Conservation (phyloP, 1,139 yeast genomes). For the Saccharomyces hybrid region DNA sequence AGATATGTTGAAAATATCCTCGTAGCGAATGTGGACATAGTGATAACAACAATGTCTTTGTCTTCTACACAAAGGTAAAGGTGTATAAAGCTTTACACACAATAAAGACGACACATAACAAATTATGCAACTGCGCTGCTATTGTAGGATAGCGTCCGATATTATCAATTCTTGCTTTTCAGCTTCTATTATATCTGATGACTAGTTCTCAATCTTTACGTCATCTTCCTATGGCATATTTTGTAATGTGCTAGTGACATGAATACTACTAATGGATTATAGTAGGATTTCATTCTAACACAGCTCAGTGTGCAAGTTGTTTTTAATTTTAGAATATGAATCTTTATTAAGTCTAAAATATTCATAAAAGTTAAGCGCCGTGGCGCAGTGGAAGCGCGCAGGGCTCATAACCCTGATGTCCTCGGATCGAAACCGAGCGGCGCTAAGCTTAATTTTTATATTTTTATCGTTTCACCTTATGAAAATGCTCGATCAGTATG, state of each 20-base stretch:
- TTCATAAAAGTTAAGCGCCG: slow-evolving; percentile 44
- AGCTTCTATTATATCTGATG: not conserved
- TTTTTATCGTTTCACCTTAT: no score
- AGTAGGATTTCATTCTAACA: no score
- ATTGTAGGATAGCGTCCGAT: no score
- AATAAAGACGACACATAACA: no score
- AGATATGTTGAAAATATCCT: no score
- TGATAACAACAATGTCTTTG: no score
- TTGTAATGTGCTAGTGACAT: not conserved
- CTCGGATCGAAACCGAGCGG: slow-evolving; percentile 99
- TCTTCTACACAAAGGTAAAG: no score
- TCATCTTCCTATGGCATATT: not conserved
- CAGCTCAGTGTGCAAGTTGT: not conserved
- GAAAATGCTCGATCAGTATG: not conserved
- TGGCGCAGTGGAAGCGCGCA: slow-evolving; percentile 99
- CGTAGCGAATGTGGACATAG: no score
- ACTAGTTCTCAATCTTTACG: not conserved
- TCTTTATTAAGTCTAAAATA: not conserved
- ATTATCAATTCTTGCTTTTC: not conserved
- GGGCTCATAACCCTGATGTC: slow-evolving; percentile 99
- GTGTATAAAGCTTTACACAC: no score
- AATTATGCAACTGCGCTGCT: no score
- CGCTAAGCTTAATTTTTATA: slow-evolving; percentile 48
- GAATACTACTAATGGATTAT: not conserved
- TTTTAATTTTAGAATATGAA: not conserved